Conservation (phyloP, 225 moss, liverwort and hornwort genomes). For the Pseudisothecium myosuroides region DNA sequence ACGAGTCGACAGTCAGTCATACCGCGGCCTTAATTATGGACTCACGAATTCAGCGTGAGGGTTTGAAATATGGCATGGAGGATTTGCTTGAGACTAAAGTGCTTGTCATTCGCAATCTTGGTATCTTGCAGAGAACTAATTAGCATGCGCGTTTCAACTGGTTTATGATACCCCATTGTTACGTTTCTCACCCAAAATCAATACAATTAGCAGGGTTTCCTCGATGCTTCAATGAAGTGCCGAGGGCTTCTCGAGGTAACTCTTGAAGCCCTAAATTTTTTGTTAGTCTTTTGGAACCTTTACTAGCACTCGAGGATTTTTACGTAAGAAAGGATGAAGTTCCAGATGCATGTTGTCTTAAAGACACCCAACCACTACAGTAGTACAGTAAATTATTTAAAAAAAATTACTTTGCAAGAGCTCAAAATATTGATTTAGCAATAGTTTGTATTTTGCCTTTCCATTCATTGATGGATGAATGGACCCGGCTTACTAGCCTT, state of each 20-base stretch:
- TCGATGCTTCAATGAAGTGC: not conserved
- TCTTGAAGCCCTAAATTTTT: not conserved
- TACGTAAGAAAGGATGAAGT: not conserved
- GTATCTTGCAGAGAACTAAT: not conserved
- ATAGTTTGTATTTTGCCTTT: not conserved
- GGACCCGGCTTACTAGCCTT: not conserved
- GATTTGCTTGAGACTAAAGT: slow-evolving; percentile 59
- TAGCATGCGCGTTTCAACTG: not conserved
- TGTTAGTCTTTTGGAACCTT: not conserved
- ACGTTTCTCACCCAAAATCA: not conserved
- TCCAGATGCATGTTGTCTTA: not conserved
- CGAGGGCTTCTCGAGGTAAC: not conserved
- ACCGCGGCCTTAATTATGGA: slow-evolving; percentile 48
- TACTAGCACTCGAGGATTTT: not conserved
- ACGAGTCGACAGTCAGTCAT: slow-evolving; percentile 57
- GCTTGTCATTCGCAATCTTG: slow-evolving; percentile 56
- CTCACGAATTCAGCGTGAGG: slow-evolving; percentile 55
- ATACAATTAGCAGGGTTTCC: not conserved
- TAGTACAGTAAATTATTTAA: not conserved
- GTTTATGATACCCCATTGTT: not conserved
- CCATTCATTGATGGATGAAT: not conserved
- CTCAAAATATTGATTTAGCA: not conserved
- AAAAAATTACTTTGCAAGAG: not conserved
- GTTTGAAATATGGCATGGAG: slow-evolving; percentile 67
- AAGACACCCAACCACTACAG: not conserved